Evolutionary conservation across 805 yeast species (phyloP), one percentile per base, ranked within the genome.

Genomic region (Saturnispora quitensis): DNA sequence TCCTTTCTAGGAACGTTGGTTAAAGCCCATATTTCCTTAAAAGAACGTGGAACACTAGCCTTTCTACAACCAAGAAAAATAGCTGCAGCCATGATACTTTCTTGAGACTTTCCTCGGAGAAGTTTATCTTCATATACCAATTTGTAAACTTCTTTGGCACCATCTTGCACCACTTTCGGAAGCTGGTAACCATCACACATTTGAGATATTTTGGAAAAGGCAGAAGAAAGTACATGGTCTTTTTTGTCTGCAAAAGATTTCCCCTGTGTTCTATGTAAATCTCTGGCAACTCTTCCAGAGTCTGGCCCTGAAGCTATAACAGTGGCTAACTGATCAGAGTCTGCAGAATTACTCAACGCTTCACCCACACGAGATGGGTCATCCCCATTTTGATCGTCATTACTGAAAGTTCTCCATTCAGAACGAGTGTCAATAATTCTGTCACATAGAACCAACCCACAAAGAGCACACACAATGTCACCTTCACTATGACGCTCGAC

Each of bases 351-450:
- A 65, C 90, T 90, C 17, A 89, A 83, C 5, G 97, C 97, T 65
- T 90, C 97, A 68, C 99, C 99, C 56, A 91, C 99, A 86, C 99
- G 98, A 58, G 93, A 84, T 4, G 99, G 99, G 67, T 91, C 99
- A 68, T 89, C 97, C 61, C 95, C 96, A 60, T 91, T 93, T 67
- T 91, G 98, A 68, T 91, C 99, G 67, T 91, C 99, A 65, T 93
- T 93, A 54, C 95, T 84, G 67, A 91, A 91, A 2, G 99, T 93
- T 73, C 99, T 86, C 99, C 99, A 91, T 73, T 91, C 99, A 1
- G 97, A 88, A 59, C 98, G 76, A 4, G 96, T 90, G 63, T 91
- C 99, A 31, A 91, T 96, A 48, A 91, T 83, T 57, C 90, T 77
- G 65, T 89, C 96, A 59, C 96, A 87, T 24, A 93, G 76, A 1